Base-by-base conservation (phyloP, 768 basidiomycete species). In the Mrakia blollopis region DNA sequence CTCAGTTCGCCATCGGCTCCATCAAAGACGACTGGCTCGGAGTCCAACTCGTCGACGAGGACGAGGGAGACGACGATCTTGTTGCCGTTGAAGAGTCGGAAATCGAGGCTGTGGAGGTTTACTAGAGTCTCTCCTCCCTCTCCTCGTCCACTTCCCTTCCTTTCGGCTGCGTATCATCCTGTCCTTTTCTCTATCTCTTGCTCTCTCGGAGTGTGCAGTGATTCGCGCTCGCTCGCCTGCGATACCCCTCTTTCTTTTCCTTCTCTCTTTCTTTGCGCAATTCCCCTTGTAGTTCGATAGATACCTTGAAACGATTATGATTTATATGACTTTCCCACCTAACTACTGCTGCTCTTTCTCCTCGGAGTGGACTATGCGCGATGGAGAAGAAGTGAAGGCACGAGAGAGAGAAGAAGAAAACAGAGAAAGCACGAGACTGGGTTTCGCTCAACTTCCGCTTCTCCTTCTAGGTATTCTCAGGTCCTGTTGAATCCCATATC, bases 11-110 rank as follows among this genome's bases (percentile, higher is more conserved):
- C 2, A 98, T 98, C 80, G 96, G 94, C 13, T 94, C 92, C 4
- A 97, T 98, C 84, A 99, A 98, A 85, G 96, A 98, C 84, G 96
- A 98, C 83, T 96, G 94, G 83, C 86, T 98, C 39, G 96, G 96
- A 67, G 93, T 96, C 73, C 65, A 68, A 23, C 92, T 95, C 14
- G 41, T 44, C 41, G 72, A 72, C 39, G 62, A 47, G 7, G 73
- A 67, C 47, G 32, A 41, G 32, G 30, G 32, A 2, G 62, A 74
- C 4, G n/a, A 54, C 6, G 50, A 71, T 5, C 25, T 50, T 30
- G 50, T 44, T 21, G n/a, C 63, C 21, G 63, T 65, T 4, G 54
- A 65, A 16, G 23, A 65, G 18, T 1, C 37, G 37, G n/a, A 65
- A 9, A 7, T 5, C 2, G 37, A 14, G 11, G 37, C 63, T 25